A percentile compares a stretch with the other conserved stretches of the same genome.
Evolutionary conservation across 495 filamentous ascomycete species (phyloP).

Genomic region (Xylaria curta): DNA sequence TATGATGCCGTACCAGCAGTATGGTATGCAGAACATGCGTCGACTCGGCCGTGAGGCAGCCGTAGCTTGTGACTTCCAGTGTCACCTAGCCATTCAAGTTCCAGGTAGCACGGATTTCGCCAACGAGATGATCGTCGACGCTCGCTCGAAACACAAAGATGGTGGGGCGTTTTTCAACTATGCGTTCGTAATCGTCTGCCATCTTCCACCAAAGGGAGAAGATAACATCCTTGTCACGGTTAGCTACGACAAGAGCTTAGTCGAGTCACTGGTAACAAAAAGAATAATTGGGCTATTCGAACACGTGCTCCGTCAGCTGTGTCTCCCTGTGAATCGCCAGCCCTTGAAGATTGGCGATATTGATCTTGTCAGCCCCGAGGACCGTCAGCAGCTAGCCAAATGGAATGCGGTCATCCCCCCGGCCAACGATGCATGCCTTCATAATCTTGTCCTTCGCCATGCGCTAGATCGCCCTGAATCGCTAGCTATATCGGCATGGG

Average conservation of each 20-base stretch:
- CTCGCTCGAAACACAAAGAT: not conserved
- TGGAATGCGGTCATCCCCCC: slow-evolving; percentile 4
- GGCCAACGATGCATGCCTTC: slow-evolving; percentile 37
- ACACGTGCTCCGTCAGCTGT: slow-evolving; percentile 6
- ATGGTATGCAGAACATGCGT: slow-evolving; percentile 46
- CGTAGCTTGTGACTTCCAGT: slow-evolving; percentile 41
- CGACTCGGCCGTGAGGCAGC: slow-evolving; percentile 31
- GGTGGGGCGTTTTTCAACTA: not conserved
- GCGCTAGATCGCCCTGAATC: slow-evolving; percentile 35
- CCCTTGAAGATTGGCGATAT: not conserved
- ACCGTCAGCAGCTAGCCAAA: not conserved
- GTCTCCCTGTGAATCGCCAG: too few relatives aligned
- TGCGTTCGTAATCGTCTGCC: slow-evolving; percentile 6
- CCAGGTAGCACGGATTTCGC: not conserved
- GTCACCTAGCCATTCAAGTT: slow-evolving; percentile 29
- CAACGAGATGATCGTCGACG: not conserved
- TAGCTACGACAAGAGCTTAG: not conserved
- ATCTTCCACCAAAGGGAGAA: slow-evolving; percentile 8
- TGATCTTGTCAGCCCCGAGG: slow-evolving; percentile 14
- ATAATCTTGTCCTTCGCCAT: slow-evolving; percentile 40
- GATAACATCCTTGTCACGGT: not conserved
- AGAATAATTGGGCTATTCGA: slow-evolving; percentile 17
- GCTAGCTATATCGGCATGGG: slow-evolving; percentile 49
- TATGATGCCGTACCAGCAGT: slow-evolving; percentile 52
- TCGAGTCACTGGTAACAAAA: not conserved